These are phyloP conservation scores for Clarireedia hainanense DNA, from an alignment of 2,329 filamentous ascomycete species.

Conservation along the genomic window DNA sequence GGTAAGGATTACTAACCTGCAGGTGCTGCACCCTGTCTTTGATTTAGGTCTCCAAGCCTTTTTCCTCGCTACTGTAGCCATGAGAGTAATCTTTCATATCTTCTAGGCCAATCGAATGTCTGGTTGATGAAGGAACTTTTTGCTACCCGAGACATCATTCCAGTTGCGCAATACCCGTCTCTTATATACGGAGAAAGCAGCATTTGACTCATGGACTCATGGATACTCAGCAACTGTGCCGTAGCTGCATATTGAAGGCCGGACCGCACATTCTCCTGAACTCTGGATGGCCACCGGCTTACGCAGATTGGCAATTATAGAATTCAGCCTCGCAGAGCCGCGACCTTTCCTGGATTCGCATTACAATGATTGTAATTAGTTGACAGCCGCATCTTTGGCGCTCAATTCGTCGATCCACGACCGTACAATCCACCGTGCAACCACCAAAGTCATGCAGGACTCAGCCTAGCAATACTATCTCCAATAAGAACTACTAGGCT, in stretches of 20 bases:
- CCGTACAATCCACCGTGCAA: neutral
- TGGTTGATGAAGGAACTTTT: neutral
- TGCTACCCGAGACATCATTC: neutral
- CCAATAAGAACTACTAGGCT: too few relatives aligned
- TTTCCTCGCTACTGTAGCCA: conserved; percentile 13
- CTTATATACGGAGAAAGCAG: neutral
- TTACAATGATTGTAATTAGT: too few relatives aligned
- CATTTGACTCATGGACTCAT: neutral
- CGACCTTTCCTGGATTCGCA: too few relatives aligned
- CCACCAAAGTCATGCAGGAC: neutral
- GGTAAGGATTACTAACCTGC: conserved; percentile 18
- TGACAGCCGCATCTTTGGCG: too few relatives aligned
- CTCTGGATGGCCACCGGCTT: neutral
- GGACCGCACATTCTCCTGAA: neutral
- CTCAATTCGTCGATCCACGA: too few relatives aligned
- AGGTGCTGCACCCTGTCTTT: conserved; percentile 23
- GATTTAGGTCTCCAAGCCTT: conserved; percentile 25
- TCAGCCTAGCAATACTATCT: too few relatives aligned
- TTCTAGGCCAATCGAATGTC: neutral
- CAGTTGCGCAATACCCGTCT: neutral
- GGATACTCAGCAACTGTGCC: neutral
- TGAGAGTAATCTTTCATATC: neutral
- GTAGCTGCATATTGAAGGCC: neutral
- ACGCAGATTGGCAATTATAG: neutral
- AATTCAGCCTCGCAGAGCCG: neutral